Base-by-base conservation (phyloP, 225 moss, liverwort and hornwort genomes). In the Straminergon stramineum region DNA sequence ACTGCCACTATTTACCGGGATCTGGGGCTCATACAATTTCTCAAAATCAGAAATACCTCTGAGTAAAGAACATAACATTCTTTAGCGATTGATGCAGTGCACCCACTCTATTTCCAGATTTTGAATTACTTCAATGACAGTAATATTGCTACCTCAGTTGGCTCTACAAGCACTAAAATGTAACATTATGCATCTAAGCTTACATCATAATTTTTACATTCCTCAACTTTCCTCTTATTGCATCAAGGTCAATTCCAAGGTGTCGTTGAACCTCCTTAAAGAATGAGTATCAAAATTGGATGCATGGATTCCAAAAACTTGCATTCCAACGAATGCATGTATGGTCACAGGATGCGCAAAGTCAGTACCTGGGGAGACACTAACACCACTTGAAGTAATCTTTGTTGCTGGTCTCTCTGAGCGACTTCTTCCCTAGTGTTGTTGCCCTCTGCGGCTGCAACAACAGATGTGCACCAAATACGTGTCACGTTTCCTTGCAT, bases 1-100 rank as follows among this genome's bases (percentile, higher is more conserved):
- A 90, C 95, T 93, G 76, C 96, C 96, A 68, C 95, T 97, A 91
- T 95, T 97, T 70, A 95, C 96, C 41, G 96, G 96, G 88, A 97
- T 97, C 94, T 97, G 93, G 43, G 48, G 85, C 39, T 81, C 45
- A 71, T 85, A 58, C 9, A 62, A 64, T 82, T 58, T 41, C 9
- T 41, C 77, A 86, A 74, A 83, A 91, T 76, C 13, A 76, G 56
- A 55, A 19, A 75, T 34, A 75, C 27, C 24, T 75, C 62, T 5
- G 26, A 62, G 39, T 61, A 39, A 58, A 52, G 51, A 63, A 69
- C 88, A 48, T 22, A 23, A 48, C 48, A 82, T 34, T 64, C 82
- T 34, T 48, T 35, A 64, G 64, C 48, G 34, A 64, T 63, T 63
- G 82, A 82, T 43, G 63, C 45, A 63, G 41, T 45, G 6, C 32